Conservation (phyloP, 1,284 basidiomycete species). For the Fomitopsis schrenkii region DNA sequence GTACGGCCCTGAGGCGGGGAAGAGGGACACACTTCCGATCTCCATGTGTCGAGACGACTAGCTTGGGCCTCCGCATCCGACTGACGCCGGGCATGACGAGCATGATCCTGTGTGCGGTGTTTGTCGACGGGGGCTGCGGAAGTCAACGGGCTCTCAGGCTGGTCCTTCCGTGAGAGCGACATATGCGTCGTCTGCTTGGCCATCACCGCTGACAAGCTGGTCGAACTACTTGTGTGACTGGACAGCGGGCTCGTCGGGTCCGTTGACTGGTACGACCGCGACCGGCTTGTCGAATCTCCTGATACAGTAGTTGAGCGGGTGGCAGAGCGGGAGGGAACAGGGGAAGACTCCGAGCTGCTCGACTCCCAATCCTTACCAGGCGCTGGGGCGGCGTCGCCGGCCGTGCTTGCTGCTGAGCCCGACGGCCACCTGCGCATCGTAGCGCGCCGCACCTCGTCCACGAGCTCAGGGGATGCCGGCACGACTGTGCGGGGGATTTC, state of each 20-base stretch:
- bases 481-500: constrained; percentile 10
- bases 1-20: background rate
- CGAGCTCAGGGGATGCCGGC: constrained; percentile 19
- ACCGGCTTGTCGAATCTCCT: background rate
- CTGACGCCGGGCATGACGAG: background rate
- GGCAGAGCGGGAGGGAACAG: background rate
- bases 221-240: constrained; percentile 17
- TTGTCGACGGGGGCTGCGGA: background rate
- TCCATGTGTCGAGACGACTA: constrained; percentile 25
- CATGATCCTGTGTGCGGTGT: background rate
- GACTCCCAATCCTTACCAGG: constrained; percentile 10
- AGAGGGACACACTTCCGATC: constrained; percentile 22
- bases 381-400: background rate
- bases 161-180: constrained; percentile 5
- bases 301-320: constrained; percentile 3
- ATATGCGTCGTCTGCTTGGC: constrained; percentile 14
- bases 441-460: constrained; percentile 22
- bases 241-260: constrained; percentile 14
- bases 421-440: constrained; percentile 13
- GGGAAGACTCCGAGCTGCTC: constrained; percentile 16
- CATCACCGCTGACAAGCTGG: constrained; percentile 13
- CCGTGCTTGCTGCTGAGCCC: background rate
- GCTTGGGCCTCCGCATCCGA: constrained; percentile 9
- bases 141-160: constrained; percentile 8
- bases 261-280: constrained; percentile 4